Evolutionary conservation across 75 land plant genomes (phyloP), one percentile per base, ranked within the genome.

Genomic region (Cryptomeria japonica): DNA sequence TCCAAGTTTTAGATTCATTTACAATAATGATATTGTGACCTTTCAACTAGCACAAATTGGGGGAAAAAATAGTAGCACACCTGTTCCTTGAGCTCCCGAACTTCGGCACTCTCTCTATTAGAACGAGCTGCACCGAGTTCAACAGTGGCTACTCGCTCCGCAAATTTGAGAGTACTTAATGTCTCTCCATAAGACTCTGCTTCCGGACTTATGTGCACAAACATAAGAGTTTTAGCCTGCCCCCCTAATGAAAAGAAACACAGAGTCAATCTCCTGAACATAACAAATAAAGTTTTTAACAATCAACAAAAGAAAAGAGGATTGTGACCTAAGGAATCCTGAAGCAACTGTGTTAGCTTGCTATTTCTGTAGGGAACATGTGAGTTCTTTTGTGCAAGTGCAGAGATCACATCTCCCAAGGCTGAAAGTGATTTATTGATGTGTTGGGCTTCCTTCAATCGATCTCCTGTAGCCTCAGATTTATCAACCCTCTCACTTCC

Each of bases 291-390:
- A 80, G 22, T 53, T 41, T 36, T 19, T 31, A 83, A n/a, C 10
- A 44, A 18, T 47, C 28, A 38, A 46, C 38, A 25, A n/a, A 58
- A 42, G 42, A 55, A 61, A 42, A 37, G 34, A 28, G 22, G 22
- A 44, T 47, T 39, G 37, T 36, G 37, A 95, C 96, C 96, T 90
- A 94, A 88, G 42, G 95, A 92, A 80, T 95, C 96, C 88, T 95
- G 96, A 22, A 95, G 87, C 16, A 95, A 89, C 92, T 95, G 96
- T 32, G 96, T 95, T n/a, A 95, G 93, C 87, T 95, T 95, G 94
- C 94, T 93, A 73, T 95, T 93, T 78, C 95, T 90, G 79, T 94
- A 94, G 39, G 95, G 95, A 86, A 94, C 84, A 85, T 94, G 95
- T 51, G 91, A 18, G 85, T 87, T 92, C 85, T 94, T 94, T 58